Evolutionary conservation across 768 basidiomycete species (phyloP), one percentile per base, ranked within the genome.

Genomic region (Russula brevipes): DNA sequence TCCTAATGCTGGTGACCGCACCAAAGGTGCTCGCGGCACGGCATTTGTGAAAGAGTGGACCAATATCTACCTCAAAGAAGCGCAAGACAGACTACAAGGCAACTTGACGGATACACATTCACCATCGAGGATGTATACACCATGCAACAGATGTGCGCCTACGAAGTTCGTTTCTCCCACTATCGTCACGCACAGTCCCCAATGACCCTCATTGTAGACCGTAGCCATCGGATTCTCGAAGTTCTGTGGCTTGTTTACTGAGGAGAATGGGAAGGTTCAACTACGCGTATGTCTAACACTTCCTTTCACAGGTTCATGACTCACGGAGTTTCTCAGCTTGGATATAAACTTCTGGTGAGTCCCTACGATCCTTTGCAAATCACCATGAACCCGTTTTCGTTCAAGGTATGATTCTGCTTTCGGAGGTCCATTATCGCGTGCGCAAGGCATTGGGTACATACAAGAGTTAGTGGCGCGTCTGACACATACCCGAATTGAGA

Each of bases 211-310:
- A 35, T 44, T 35, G 31, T 58, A 91, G 89, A 94, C 95, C 17
- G 95, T 96, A 50, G 89, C 92, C 0, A 79, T 96, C 11, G 94
- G 92, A 9, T 95, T 92, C 71, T 94, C 91, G 16, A 87, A 86
- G 66, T 98, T 95, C 76, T 98, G 94, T 66, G 85, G 86, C 59
- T 77, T 97, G 3, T 98, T 98, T 74, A 93, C 91, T 0, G 81
- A 88, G 69, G 85, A 49, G 94, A 97, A 74, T 98, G 94, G 94
- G 87, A 90, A 71, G 92, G 0, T 96, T 94, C 72, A 83, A 91
- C 72, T 96, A 97, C 65, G 80, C 88, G 84, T 91, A 67, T 76
- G 31, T 46, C 36, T 17, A 33, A 16, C 31, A 5, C 14, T 17
- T 31, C 5, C 30, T 33, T 2, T 75, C 87, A 61, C 85, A 87